These are phyloP conservation scores for Tetrapisispora phaffii DNA, from an alignment of 805 yeast genomes.

Conservation along the genomic window DNA sequence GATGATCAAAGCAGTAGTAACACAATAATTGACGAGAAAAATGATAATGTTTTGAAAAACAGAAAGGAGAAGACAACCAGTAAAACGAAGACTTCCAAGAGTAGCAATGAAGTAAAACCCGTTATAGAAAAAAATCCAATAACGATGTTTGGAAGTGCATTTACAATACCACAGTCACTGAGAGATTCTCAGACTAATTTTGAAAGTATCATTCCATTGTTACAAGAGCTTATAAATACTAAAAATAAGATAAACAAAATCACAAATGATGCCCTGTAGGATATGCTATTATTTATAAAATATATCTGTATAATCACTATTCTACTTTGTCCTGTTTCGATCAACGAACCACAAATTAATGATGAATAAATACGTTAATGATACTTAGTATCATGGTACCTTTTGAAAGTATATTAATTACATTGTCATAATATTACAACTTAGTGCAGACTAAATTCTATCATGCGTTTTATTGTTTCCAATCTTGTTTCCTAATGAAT, in stretches of 20 bases:
- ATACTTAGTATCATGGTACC: background rate
- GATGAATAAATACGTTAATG: no score
- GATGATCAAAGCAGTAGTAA: constrained; percentile 1
- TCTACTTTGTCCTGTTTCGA: background rate
- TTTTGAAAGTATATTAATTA: no score
- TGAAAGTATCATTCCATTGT: constrained; percentile 15
- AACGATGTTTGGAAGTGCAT: constrained; percentile 25
- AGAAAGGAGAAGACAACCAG: background rate
- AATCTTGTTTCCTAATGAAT: background rate
- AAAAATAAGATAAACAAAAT: constrained; percentile 7
- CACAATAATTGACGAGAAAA: constrained; percentile 2
- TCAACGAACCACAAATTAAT: background rate
- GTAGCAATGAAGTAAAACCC: no score
- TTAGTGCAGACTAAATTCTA: background rate
- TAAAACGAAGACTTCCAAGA: constrained; percentile 2
- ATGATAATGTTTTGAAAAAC: no score
- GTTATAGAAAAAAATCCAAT: constrained; percentile 19
- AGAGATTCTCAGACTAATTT: constrained; percentile 22
- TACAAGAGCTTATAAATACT: constrained; percentile 18
- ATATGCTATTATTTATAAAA: background rate
- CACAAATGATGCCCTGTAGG: background rate
- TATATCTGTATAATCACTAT: background rate
- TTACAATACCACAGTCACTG: constrained; percentile 20
- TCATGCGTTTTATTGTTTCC: no score
- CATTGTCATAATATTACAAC: background rate